Base-by-base conservation (phyloP, 2,329 filamentous ascomycete species). In the Colletotrichum sp. region DNA sequence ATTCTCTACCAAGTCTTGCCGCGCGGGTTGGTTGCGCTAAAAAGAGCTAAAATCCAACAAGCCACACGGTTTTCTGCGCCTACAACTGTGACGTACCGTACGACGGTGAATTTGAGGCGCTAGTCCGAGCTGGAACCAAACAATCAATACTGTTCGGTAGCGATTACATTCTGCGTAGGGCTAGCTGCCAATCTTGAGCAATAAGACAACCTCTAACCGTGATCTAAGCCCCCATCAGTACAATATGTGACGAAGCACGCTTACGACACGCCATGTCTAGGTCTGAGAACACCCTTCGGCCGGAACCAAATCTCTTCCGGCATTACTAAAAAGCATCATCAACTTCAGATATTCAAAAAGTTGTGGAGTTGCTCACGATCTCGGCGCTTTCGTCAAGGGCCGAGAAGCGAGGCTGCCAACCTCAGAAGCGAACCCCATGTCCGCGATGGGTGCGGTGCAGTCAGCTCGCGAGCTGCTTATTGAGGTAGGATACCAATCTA, bases 91-190 rank as follows among this genome's bases (percentile, higher is more conserved):
- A 43, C 16, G 38, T 43, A 6, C 16, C 0, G 2, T 43, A n/a
- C 5, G 38, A 43, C 2, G 1, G 8, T n/a, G 5, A 43, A 43
- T 1, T 43, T 1, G 8, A 43, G 8, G 38, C 38, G 8, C 38
- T 43, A 43, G 16, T n/a, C 38, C 2, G 8, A 43, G 18, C 18
- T 10, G 38, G 38, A 3, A 43, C 38, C 38, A 38, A 38, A 5
- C 15, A 38, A 9, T 9, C 5, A 38, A 38, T 0, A 43, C 38
- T 2, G 1, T 10, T 43, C 16, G 38, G 2, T 43, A 43, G 38
- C 38, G 3, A 2, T 43, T 10, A 2, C 8, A 43, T n/a, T 43
- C 5, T 43, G 38, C 2, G 0, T 2, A 6, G 8, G 16, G 3
- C 38, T 43, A 43, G 38, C 38, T 43, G 38, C 16, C 38, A 43